Evolutionary conservation across 2,329 filamentous ascomycete genomes (phyloP).

Genomic region (Calonectria crousiana): DNA sequence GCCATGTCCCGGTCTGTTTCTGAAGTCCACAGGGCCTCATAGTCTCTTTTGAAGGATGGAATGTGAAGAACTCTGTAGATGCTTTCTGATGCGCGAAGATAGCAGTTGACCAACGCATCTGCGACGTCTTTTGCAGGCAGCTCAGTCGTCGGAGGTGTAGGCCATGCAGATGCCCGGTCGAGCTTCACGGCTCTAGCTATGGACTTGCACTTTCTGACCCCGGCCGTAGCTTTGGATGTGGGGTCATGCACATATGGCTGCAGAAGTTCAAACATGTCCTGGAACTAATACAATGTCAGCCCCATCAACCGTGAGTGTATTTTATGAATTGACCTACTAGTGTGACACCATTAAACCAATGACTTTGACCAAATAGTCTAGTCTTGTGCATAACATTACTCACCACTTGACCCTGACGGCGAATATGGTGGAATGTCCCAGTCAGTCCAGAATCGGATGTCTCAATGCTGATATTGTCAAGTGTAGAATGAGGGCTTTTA

Average conservation of each 20-base stretch:
- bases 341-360: slow-evolving; percentile 65
- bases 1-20: slow-evolving; percentile 47
- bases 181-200: slow-evolving; percentile 66
- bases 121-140: slow-evolving; percentile 61
- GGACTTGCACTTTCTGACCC: slow-evolving; percentile 64
- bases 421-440: slow-evolving; percentile 59
- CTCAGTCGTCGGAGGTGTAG: slow-evolving; percentile 52
- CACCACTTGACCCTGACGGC: slow-evolving; percentile 47
- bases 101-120: slow-evolving; percentile 62
- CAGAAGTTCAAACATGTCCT: slow-evolving; percentile 58
- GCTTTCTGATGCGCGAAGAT: slow-evolving; percentile 61
- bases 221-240: slow-evolving; percentile 47
- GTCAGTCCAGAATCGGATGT: slow-evolving; percentile 52
- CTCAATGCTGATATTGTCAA: slow-evolving; percentile 45
- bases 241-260: slow-evolving; percentile 54
- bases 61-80: slow-evolving; percentile 64
- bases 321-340: slow-evolving; percentile 52
- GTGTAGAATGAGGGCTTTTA: neutral
- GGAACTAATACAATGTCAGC: slow-evolving; percentile 48
- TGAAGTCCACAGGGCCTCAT: slow-evolving; percentile 62
- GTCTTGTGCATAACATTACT: slow-evolving; percentile 66
- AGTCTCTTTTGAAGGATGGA: slow-evolving; percentile 61
- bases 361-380: slow-evolving; percentile 67
- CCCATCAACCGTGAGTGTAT: neutral
- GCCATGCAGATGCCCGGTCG: slow-evolving; percentile 61